A percentile compares a stretch with the other conserved stretches of the same genome.
Conservation (phyloP, 2,329 filamentous ascomycete species). For the Aschersonia sp. region DNA sequence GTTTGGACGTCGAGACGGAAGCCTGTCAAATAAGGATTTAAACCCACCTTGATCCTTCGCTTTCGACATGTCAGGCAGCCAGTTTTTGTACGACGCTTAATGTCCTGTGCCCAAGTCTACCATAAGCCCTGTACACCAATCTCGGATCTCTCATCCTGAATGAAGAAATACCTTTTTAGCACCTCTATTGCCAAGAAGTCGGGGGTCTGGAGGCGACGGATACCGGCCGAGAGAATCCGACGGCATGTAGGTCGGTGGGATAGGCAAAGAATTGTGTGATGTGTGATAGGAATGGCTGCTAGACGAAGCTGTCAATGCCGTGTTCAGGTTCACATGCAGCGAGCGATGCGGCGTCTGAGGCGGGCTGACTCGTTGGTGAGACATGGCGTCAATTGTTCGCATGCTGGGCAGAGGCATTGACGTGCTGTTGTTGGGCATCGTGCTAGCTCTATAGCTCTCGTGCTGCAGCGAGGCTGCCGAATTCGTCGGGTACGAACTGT, state of each 20-base stretch:
- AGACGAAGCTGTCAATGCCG: slow-evolving; percentile 13
- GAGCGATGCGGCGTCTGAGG: slow-evolving; percentile 15
- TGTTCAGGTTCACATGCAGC: slow-evolving; percentile 21
- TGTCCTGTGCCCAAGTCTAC: slow-evolving; percentile 30
- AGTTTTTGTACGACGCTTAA: slow-evolving; percentile 48
- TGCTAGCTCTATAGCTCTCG: slow-evolving; percentile 16
- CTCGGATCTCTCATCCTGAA: not conserved
- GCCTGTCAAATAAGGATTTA: not conserved
- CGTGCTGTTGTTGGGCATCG: slow-evolving; percentile 11
- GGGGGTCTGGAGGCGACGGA: slow-evolving; percentile 32
- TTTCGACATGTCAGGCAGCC: slow-evolving; percentile 49
- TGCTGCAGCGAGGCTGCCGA: slow-evolving; percentile 10
- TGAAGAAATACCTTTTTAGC: slow-evolving; percentile 39
- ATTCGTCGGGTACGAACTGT: slow-evolving; percentile 15
- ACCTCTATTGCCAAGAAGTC: slow-evolving; percentile 31
- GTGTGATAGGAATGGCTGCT: slow-evolving; percentile 27
- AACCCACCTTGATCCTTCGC: slow-evolving; percentile 45
- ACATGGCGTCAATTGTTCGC: slow-evolving; percentile 22
- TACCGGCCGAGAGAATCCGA: slow-evolving; percentile 30
- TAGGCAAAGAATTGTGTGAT: slow-evolving; percentile 19
- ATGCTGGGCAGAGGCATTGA: slow-evolving; percentile 24
- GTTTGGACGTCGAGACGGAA: no score
- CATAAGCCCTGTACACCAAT: slow-evolving; percentile 1
- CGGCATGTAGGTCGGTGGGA: slow-evolving; percentile 24
- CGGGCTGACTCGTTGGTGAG: slow-evolving; percentile 11